Evolutionary conservation across 129 eudicot genomes (phyloP).

Genomic region (Heracleum sosnowskyi): DNA sequence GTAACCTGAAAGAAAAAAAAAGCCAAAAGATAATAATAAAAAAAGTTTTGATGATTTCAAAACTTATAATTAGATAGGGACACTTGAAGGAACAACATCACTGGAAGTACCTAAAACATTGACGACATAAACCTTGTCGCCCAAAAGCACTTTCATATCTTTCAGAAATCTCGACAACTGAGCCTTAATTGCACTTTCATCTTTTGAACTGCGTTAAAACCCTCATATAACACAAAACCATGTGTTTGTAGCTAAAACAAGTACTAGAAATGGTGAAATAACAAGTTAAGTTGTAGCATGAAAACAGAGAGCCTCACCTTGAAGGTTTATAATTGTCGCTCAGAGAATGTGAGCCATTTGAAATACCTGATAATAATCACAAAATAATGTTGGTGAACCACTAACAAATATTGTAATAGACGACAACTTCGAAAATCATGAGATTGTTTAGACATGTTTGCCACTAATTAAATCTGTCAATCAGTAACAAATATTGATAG

Average conservation of each 20-base stretch:
- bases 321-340: slow-evolving; percentile 24
- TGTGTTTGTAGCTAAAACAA: background rate
- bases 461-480: background rate
- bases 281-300: background rate
- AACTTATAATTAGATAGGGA: background rate
- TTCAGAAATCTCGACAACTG: slow-evolving; percentile 38
- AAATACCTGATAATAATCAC: slow-evolving; percentile 18
- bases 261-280: background rate
- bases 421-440: background rate
- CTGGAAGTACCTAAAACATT: slow-evolving; percentile 67
- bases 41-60: background rate
- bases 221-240: background rate
- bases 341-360: slow-evolving; percentile 13
- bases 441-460: background rate
- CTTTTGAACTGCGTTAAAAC: slow-evolving; percentile 32
- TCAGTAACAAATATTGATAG: background rate
- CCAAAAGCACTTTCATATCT: slow-evolving; percentile 66
- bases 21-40: background rate
- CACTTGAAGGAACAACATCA: background rate
- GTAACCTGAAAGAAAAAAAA: slow-evolving; percentile 49
- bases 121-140: slow-evolving; percentile 57
- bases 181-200: slow-evolving; percentile 13
- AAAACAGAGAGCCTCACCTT: slow-evolving; percentile 27
- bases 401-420: background rate
- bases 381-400: background rate